Evolutionary conservation across 1,284 basidiomycete genomes (phyloP).

Genomic region (Trichosporon sp.): DNA sequence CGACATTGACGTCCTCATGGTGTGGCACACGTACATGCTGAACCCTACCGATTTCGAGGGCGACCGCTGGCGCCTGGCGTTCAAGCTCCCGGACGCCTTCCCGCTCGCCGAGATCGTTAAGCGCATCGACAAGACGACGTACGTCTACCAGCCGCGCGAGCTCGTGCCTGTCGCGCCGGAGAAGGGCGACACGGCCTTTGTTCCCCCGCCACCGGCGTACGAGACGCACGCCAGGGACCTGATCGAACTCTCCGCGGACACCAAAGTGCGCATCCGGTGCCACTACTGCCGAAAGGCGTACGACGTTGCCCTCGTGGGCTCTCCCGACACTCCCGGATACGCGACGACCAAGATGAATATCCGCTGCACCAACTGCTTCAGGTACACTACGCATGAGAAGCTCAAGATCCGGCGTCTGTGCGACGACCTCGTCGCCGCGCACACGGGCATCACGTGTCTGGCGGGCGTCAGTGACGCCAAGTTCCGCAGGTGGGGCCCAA

Average conservation of each 20-base stretch:
- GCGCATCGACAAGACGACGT: constrained; percentile 28
- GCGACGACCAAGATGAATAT: constrained; percentile 24
- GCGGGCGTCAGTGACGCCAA: constrained; percentile 20
- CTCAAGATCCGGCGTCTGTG: constrained; percentile 60
- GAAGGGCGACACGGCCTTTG: neutral
- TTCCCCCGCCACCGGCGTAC: constrained; percentile 22
- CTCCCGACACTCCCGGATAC: constrained; percentile 20
- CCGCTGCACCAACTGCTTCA: constrained; percentile 24
- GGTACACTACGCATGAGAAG: constrained; percentile 29
- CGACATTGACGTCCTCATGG: constrained; percentile 42
- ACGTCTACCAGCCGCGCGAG: constrained; percentile 24
- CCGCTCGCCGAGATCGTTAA: constrained; percentile 32
- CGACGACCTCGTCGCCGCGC: constrained; percentile 62
- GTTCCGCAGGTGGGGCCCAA: neutral
- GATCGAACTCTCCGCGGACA: constrained; percentile 21
- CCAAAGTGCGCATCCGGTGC: constrained; percentile 27
- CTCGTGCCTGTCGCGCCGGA: neutral
- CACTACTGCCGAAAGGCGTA: constrained; percentile 23
- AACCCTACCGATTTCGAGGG: constrained; percentile 40
- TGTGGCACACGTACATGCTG: constrained; percentile 49
- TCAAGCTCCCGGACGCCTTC: constrained; percentile 29
- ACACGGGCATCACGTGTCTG: neutral
- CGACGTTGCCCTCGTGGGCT: constrained; percentile 25
- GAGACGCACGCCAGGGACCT: constrained; percentile 21
- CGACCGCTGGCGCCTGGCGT: constrained; percentile 31